Evolutionary conservation across 495 filamentous ascomycete species (phyloP), one percentile per base, ranked within the genome.

Genomic region (Tuber indicum): DNA sequence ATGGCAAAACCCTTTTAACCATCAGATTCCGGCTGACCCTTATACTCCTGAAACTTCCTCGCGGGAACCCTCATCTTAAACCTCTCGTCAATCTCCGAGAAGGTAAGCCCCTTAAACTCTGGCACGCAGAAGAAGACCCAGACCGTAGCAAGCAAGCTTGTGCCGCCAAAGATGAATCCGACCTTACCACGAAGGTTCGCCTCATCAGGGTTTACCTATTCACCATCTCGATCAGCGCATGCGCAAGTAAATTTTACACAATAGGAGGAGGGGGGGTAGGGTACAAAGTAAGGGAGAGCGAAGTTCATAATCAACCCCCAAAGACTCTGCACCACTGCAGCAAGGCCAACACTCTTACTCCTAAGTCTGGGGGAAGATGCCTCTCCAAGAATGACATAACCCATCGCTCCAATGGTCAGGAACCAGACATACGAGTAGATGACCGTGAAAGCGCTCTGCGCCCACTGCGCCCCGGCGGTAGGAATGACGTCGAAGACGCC

Each of bases 401-500:
- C 78, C 89, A 87, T 82, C 86, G 88, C 84, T 76, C 87, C 88
- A 71, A 87, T 90, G n/a, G 86, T 90, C 71, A 89, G 83, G 58
- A 88, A 86, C 70, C 88, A 83, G 71, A 89, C 75, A 70, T 77
- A 74, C 23, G 75, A 43, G 71, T 74, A 74, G 16, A 77, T 74
- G 10, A 74, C 52, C 8, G 72, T 77, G 41, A 77, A 39, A 21
- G 70, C 70, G 9, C 71, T 74, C 72, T 77, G 58, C 5, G 69
- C 72, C 71, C 42, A 74, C 36, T 58, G 42, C n/a, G 72, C 75
- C 7, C 46, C 74, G 5, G 45, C 12, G 36, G 58, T 87, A 76
- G 88, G 88, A 81, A 89, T 85, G 75, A 88, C 84, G 49, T 88
- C 87, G 72, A 88, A 89, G 82, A 89, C 88, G 47, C 86, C 88